Evolutionary conservation across 1,284 basidiomycete species (phyloP).

Genomic region (Pterulicium gracile): DNA sequence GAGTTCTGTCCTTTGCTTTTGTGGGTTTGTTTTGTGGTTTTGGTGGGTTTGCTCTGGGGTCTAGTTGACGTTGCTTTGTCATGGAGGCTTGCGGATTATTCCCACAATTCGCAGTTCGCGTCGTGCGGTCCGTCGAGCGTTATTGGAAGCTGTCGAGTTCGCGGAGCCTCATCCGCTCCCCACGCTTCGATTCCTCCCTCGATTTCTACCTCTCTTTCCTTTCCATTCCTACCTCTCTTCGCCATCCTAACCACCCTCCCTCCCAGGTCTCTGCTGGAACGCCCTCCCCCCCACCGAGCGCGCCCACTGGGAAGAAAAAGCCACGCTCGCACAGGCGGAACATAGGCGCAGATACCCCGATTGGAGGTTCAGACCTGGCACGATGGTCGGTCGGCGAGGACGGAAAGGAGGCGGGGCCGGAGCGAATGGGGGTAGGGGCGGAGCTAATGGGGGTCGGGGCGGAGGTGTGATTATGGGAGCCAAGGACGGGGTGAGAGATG

Average conservation of each 20-base stretch:
- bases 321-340: constrained; percentile 63
- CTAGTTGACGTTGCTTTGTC: too few relatives aligned
- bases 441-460: constrained; percentile 7
- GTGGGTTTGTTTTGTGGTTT: background rate
- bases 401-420: constrained; percentile 12
- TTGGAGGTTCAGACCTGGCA: constrained; percentile 62
- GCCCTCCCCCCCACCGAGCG: constrained; percentile 48
- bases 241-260: too few relatives aligned
- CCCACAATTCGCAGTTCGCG: too few relatives aligned
- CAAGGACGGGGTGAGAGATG: too few relatives aligned
- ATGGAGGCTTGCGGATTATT: too few relatives aligned
- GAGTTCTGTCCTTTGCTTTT: background rate
- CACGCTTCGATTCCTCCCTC: too few relatives aligned
- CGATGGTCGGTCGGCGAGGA: constrained; percentile 41
- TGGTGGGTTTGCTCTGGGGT: too few relatives aligned
- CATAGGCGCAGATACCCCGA: constrained; percentile 69
- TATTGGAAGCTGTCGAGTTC: too few relatives aligned
- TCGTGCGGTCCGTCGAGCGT: too few relatives aligned
- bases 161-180: too few relatives aligned
- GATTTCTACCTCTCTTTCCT: too few relatives aligned
- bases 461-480: too few relatives aligned
- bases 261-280: constrained; percentile 49
- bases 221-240: background rate
- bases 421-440: constrained; percentile 21
- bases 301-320: constrained; percentile 66